Evolutionary conservation across 164 flowering plant species (phyloP), one percentile per base, ranked within the genome.

Genomic region (Vitis labrusca): DNA sequence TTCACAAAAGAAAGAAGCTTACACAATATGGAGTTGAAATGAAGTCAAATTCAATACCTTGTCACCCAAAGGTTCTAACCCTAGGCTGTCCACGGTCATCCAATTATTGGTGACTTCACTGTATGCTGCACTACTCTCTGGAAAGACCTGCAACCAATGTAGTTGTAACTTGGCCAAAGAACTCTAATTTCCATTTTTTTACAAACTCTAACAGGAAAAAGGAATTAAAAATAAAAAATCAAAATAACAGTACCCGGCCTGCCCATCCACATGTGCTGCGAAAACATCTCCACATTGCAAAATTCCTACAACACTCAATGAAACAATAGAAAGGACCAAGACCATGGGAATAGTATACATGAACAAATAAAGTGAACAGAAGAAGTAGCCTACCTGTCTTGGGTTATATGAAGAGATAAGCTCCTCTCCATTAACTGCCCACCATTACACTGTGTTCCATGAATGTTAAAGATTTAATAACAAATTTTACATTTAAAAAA

Each of bases 281-380:
- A 63, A 76, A 76, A 59, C 84, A 81, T 52, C 70, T 68, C 84
- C 84, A 81, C 65, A 69, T 60, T n/a, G 82, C 81, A 58, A 63
- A 59, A 10, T 32, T 54, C 32, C 84, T 81, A 29, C 14, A 55
- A 51, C 7, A n/a, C 8, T 13, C 51, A 65, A n/a, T 56, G 11
- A 17, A 10, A 11, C 2, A 51, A 59, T 30, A 49, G 53, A 59
- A 27, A n/a, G 2, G 3, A 50, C 52, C 1, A 15, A 64, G 17
- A 54, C 4, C 6, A 47, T 53, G 5, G 44, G 2, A 19, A 61
- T 16, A 14, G 17, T 12, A 52, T 23, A 32, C 19, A 10, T 10
- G 5, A 16, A 32, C 12, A 3, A n/a, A 23, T 15, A 23, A 52
- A 50, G 53, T 14, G 9, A 47, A 57, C 44, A 5, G 44, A 47